Evolutionary conservation across 2,329 filamentous ascomycete species (phyloP), one percentile per base, ranked within the genome.

Genomic region (Diaporthe citriasiana): DNA sequence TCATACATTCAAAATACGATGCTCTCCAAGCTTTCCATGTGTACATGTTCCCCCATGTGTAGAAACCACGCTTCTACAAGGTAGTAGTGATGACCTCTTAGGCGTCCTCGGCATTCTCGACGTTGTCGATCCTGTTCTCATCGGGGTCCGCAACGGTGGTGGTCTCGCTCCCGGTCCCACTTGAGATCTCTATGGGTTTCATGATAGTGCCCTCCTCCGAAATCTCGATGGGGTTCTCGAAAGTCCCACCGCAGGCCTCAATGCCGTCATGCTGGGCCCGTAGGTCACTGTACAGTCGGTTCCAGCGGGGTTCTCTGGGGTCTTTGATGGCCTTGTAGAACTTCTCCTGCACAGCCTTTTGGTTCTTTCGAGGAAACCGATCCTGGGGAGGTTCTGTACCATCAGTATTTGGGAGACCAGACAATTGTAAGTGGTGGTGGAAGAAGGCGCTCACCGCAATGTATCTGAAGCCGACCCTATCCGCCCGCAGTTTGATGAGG

Each of bases 281-380:
- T 12, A 71, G 55, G 27, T 40, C 25, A 2, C 53, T 10, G 45
- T 71, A 51, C 42, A 47, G 38, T 7, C 8, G 8, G 33, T 33
- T 71, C 69, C 69, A 71, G 10, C 22, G 55, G 8, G 42, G 19
- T 3, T 38, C 53, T 6, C 33, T n/a, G 1, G 17, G 19, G 35
- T 71, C 45, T 17, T 63, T 55, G 10, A 45, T 13, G n/a, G 45
- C 0, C 25, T 71, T 40, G 47, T 71, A 71, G 56, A 71, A 71
- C 35, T 55, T 71, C 25, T 55, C 33, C 25, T 63, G 70, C 7
- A 38, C 57, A 1, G 70, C 45, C 33, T 55, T 71, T 17, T 45
- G 45, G 17, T 40, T 63, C 70, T 53, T 71, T 5, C 22, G 6
- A 3, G 70, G 56, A 19, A 55, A 63, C 3, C n/a, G 19, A 4